Evolutionary conservation across 2,329 filamentous ascomycete species (phyloP), one percentile per base, ranked within the genome.

Genomic region (Diplodia seriata): DNA sequence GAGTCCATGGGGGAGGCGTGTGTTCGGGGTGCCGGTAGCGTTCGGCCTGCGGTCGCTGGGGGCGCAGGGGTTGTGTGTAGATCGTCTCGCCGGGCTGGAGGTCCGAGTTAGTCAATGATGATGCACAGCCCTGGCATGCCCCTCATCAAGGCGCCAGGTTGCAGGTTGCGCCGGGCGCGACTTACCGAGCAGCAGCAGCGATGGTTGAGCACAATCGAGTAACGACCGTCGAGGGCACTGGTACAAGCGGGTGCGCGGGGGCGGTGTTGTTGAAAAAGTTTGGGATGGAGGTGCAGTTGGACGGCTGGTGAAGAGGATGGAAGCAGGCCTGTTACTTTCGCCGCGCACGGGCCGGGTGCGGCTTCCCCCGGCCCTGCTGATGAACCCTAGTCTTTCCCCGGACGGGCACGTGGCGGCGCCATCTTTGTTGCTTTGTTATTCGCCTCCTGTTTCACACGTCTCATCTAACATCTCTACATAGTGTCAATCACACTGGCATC

Each of bases 401-500:
- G 57, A 62, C 40, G 18, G 38, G 23, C 57, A 49, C 57, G 57
- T 62, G 57, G 57, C 57, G 40, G 36, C 40, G n/a, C 18, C 23
- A 15, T 7, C 20, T 7, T 20, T 56, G n/a, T 5, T 18, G 38
- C 9, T 26, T 43, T 5, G 40, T 3, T 26, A 26, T 26, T 26
- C 26, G 26, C 43, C 47, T 49, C 56, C 31, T 61, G 38, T 61
- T 61, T 61, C 56, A 23, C 26, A 7, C 14, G 12, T 29, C 20
- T 47, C 3, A n/a, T 43, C 36, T 31, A 15, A 7, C 40, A 11
- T 56, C n/a, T n/a, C n/a, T n/a, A n/a, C n/a, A n/a, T n/a, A n/a
- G 26, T 4, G 26, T 38, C 36, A 38, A 38, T 61, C n/a, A 67
- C 65, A 61, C 29, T 4, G 87, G 87, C 70, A 88, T 80, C n/a